Evolutionary conservation across 225 moss, liverwort and hornwort genomes (phyloP), one percentile per base, ranked within the genome.

Genomic region (Thuidium tamariscinum): DNA sequence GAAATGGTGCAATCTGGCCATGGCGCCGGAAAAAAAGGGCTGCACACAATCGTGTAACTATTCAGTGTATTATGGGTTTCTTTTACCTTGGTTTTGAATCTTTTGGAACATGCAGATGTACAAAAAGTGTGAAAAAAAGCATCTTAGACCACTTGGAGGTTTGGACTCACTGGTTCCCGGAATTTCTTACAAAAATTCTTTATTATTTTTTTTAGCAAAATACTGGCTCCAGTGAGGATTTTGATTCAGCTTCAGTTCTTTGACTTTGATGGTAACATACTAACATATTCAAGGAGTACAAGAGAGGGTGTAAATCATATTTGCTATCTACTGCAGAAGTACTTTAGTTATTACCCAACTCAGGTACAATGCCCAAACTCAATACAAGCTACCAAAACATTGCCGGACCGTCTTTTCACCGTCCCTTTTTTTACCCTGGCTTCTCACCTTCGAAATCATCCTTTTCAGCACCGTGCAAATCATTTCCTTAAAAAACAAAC

Each of bases 211-310:
- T n/a, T n/a, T n/a, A n/a, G n/a, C n/a, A n/a, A n/a, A n/a, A n/a
- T n/a, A n/a, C n/a, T 52, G 52, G 52, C 52, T 36, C 30, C 2
- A 4, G n/a, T n/a, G n/a, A n/a, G 32, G 25, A 20, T 41, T n/a
- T 74, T 11, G 9, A 44, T 36, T 63, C 74, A 44, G n/a, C 56
- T 65, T 73, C 44, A 44, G 44, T 26, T 74, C 82, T 87, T 87
- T 87, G 74, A 87, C 87, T 75, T 75, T 64, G 65, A 87, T 56
- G n/a, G 75, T n/a, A 82, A 87, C 82, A 56, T 46, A 42, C 46
- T n/a, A 82, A 87, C 82, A 56, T 46, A 42, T 56, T n/a, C 64
- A 55, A 81, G 10, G 8, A 54, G 81, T 44, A 79, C 74, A 15
- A n/a, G 2, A 41, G 46, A 37, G 26, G 29, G 46, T 7, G 80